These are phyloP conservation scores for Naganishia vishniacii DNA, from an alignment of 768 basidiomycete genomes.

Conservation along the genomic window DNA sequence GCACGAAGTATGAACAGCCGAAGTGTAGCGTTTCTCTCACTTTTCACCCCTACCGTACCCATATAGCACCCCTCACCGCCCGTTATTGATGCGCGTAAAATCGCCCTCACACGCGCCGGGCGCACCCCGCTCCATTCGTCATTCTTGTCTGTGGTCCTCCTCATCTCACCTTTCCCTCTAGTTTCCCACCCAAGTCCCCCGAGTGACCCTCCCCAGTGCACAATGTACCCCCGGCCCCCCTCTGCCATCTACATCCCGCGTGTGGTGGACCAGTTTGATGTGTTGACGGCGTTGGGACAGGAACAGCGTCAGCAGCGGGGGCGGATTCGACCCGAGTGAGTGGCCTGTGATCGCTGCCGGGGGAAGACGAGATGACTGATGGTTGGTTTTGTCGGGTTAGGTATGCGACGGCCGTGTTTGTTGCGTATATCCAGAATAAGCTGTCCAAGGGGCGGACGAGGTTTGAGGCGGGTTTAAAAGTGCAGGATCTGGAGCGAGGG, in stretches of 20 bases:
- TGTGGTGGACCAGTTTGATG: constrained; percentile 22
- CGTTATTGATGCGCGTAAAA: no score
- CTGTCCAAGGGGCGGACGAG: constrained; percentile 34
- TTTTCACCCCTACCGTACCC: no score
- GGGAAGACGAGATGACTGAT: background rate
- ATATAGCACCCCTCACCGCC: no score
- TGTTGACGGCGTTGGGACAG: constrained; percentile 19
- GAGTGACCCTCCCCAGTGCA: no score
- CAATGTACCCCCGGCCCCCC: background rate
- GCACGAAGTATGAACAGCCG: no score
- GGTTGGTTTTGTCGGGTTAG: constrained; percentile 20
- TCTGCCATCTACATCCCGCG: background rate
- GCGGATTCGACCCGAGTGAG: background rate
- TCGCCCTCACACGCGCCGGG: no score
- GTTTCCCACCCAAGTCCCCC: no score
- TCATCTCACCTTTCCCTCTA: no score
- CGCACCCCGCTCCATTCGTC: no score
- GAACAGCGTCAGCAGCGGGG: constrained; percentile 22
- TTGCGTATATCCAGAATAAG: constrained; percentile 42
- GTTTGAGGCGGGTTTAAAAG: constrained; percentile 38
- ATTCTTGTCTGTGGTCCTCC: no score
- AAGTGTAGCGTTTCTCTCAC: no score
- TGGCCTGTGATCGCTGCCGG: background rate
- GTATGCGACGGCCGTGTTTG: constrained; percentile 41
- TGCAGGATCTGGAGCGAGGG: constrained; percentile 39